Evolutionary conservation across 2,329 filamentous ascomycete genomes (phyloP).

Genomic region (Coniella lustricola): DNA sequence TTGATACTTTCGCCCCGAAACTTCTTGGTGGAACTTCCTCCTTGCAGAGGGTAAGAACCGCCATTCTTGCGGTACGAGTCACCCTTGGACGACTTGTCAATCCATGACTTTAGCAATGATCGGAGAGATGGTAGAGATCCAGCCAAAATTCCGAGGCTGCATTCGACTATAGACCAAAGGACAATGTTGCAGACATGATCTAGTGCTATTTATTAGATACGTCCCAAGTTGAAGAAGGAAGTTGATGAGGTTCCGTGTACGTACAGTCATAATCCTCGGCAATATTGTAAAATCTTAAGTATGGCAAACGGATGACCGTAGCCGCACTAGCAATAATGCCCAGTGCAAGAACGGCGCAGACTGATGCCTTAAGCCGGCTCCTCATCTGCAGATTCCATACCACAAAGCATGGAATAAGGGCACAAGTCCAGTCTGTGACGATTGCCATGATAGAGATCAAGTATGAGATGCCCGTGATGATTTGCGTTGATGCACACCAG

Average conservation of each 20-base stretch:
- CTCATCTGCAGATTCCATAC: conserved; percentile 7
- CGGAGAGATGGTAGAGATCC: conserved; percentile 7
- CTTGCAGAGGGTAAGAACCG: background rate
- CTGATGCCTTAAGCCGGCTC: conserved; percentile 1
- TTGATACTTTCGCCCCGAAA: background rate
- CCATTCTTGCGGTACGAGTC: background rate
- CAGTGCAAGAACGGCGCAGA: conserved; percentile 7
- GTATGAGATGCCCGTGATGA: conserved; percentile 3
- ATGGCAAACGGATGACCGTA: conserved; percentile 5
- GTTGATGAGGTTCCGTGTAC: background rate
- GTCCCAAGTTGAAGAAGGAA: background rate
- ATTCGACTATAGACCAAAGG: conserved; percentile 8
- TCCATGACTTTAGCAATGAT: conserved; percentile 6
- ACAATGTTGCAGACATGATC: conserved; percentile 7
- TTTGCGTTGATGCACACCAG: conserved; percentile 3
- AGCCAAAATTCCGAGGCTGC: conserved; percentile 3
- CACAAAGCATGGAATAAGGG: conserved; percentile 5
- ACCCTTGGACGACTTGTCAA: conserved; percentile 2
- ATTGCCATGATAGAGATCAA: background rate
- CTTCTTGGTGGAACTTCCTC: background rate
- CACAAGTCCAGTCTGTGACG: conserved; percentile 7
- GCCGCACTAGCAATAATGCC: conserved; percentile 6
- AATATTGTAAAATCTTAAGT: conserved; percentile 1
- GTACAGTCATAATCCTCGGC: conserved; percentile 1
- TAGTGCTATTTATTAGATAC: background rate